A percentile compares a stretch with the other conserved stretches of the same genome.
Conservation (phyloP, 495 filamentous ascomycete genomes). For the Cercophora samala region DNA sequence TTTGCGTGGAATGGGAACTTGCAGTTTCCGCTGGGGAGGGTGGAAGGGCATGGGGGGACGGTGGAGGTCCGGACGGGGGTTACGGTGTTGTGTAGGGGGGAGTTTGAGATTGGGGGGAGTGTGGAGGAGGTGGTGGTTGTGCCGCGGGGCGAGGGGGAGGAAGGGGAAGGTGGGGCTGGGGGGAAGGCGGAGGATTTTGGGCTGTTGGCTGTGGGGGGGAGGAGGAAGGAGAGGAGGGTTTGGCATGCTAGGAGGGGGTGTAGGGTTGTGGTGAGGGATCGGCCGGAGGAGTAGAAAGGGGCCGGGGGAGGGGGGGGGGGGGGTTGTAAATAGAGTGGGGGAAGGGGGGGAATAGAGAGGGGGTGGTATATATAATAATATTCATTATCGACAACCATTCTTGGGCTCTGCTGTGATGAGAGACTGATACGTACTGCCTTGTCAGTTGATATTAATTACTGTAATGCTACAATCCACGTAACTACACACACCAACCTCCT, state of each 20-base stretch:
- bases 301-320: no score
- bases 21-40: slow-evolving; percentile 64
- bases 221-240: slow-evolving; percentile 61
- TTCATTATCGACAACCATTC: background rate
- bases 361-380: background rate
- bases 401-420: no score
- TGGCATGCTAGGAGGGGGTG: slow-evolving; percentile 70
- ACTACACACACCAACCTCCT: background rate
- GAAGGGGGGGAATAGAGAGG: no score
- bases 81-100: slow-evolving; percentile 70
- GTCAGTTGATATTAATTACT: no score
- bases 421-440: no score
- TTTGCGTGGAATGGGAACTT: slow-evolving; percentile 81
- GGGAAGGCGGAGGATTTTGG: slow-evolving; percentile 47
- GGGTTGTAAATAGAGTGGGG: background rate
- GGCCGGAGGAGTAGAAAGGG: slow-evolving; percentile 2
- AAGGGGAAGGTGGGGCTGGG: slow-evolving; percentile 31
- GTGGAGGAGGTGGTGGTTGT: slow-evolving; percentile 71
- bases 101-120: slow-evolving; percentile 76
- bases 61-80: slow-evolving; percentile 59
- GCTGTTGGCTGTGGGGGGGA: slow-evolving; percentile 50
- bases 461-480: background rate
- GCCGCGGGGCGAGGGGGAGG: slow-evolving; percentile 26
- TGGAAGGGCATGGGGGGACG: slow-evolving; percentile 55
- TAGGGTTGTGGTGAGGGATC: slow-evolving; percentile 56